Percentiles rank a stretch among this genome's conserved stretches.
These are phyloP conservation scores for Uronychia setigera DNA, from an alignment of 73 alveolate genomes.

Conservation along the genomic window DNA sequence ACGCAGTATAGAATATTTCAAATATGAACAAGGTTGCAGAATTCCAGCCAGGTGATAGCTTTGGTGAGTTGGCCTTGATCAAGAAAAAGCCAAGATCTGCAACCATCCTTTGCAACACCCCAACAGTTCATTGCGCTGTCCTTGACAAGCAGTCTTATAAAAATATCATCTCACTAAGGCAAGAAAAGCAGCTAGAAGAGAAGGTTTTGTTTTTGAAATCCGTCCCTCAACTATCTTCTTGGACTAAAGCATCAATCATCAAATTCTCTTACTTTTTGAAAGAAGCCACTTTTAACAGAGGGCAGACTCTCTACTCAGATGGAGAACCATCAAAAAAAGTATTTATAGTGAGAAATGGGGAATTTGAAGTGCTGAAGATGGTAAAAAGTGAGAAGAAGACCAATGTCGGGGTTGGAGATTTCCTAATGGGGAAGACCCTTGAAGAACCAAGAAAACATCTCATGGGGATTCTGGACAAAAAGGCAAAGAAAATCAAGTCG, in stretches of 20 bases:
- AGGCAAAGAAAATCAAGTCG: too few relatives aligned
- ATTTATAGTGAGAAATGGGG: slow-evolving; percentile 26
- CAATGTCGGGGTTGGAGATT: too few relatives aligned
- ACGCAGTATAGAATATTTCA: too few relatives aligned
- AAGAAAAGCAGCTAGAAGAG: slow-evolving; percentile 10
- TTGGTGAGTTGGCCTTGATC: slow-evolving; percentile 46
- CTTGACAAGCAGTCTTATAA: slow-evolving; percentile 25
- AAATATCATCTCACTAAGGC: slow-evolving; percentile 23
- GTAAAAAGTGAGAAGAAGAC: too few relatives aligned
- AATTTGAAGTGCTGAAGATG: slow-evolving; percentile 44
- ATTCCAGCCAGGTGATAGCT: slow-evolving; percentile 19
- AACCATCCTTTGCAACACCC: slow-evolving; percentile 13
- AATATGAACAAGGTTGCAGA: too few relatives aligned
- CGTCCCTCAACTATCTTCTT: too few relatives aligned
- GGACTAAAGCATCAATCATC: too few relatives aligned
- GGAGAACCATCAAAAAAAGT: slow-evolving; percentile 14
- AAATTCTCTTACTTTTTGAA: too few relatives aligned
- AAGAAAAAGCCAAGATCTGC: slow-evolving; percentile 57
- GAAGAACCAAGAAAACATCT: too few relatives aligned
- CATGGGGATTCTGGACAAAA: too few relatives aligned
- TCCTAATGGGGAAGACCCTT: too few relatives aligned
- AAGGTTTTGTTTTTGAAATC: slow-evolving; percentile 24
- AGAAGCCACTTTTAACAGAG: slow-evolving; percentile 15
- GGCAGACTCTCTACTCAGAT: slow-evolving; percentile 17
- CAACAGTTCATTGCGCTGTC: slow-evolving; percentile 30